Evolutionary conservation across 1,284 basidiomycete species (phyloP).

Genomic region (Wallemia mellicola): DNA sequence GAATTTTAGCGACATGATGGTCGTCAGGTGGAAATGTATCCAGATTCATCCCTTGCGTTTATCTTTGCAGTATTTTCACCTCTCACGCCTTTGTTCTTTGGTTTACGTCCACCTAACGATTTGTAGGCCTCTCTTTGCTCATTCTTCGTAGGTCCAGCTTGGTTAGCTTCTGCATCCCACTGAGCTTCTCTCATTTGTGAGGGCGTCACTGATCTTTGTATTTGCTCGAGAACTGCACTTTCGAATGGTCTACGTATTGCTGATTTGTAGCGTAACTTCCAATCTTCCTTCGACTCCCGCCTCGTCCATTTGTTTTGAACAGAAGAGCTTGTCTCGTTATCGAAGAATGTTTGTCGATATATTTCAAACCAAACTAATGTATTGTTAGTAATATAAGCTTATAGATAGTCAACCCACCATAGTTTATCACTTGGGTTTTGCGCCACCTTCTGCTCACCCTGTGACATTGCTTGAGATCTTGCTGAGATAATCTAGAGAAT

Average conservation of each 20-base stretch:
- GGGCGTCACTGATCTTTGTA: background rate
- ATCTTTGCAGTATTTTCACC: background rate
- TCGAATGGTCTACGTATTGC: background rate
- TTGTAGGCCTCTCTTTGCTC: background rate
- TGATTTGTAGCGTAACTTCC: background rate
- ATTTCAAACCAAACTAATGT: background rate
- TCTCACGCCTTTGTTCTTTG: background rate
- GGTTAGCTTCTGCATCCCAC: background rate
- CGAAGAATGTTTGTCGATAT: background rate
- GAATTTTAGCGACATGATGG: background rate
- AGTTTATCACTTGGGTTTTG: background rate
- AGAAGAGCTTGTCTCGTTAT: background rate
- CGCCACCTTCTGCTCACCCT: background rate
- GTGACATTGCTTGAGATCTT: background rate
- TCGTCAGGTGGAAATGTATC: background rate
- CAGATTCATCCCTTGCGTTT: background rate
- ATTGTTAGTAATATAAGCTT: background rate
- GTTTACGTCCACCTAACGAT: background rate
- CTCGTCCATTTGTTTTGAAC: background rate
- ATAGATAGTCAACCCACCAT: background rate
- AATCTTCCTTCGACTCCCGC: background rate
- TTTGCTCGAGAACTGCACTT: background rate
- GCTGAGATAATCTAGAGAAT: background rate
- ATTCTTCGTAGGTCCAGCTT: background rate
- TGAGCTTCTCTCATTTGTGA: background rate